These are phyloP conservation scores for Lepidium sativum DNA, from an alignment of 345 rosid genomes.

Conservation along the genomic window DNA sequence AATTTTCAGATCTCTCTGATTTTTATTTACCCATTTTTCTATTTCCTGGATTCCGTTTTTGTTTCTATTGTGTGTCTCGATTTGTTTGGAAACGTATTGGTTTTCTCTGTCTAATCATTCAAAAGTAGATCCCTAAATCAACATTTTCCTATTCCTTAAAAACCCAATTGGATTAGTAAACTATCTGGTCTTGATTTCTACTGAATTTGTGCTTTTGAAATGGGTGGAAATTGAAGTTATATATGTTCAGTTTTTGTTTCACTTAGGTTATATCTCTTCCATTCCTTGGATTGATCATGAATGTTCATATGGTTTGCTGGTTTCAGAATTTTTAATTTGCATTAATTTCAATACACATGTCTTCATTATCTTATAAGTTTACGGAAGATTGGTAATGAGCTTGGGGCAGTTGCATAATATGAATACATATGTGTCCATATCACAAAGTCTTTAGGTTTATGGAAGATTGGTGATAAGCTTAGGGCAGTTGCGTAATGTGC, in stretches of 20 bases:
- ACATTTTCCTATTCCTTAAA: neutral
- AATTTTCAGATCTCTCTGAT: neutral
- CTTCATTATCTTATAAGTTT: too few relatives aligned
- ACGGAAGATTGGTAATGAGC: too few relatives aligned
- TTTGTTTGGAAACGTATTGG: neutral
- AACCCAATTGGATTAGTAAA: neutral
- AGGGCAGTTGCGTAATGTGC: too few relatives aligned
- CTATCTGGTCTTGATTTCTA: neutral
- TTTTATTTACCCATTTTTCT: neutral
- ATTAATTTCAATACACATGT: too few relatives aligned
- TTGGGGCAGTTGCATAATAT: too few relatives aligned
- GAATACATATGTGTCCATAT: too few relatives aligned
- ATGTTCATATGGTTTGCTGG: neutral
- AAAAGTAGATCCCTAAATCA: neutral
- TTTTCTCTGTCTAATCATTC: neutral
- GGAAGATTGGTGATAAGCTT: too few relatives aligned
- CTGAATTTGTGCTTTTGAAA: neutral
- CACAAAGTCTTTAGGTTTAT: too few relatives aligned
- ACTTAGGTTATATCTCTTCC: neutral
- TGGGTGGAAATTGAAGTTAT: neutral
- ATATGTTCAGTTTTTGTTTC: neutral
- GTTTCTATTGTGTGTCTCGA: neutral
- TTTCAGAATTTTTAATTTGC: too few relatives aligned
- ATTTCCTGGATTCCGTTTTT: neutral
- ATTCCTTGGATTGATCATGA: neutral